Evolutionary conservation across 2,329 filamentous ascomycete genomes (phyloP), one percentile per base, ranked within the genome.

Genomic region (Aspergillus quadricinctus): DNA sequence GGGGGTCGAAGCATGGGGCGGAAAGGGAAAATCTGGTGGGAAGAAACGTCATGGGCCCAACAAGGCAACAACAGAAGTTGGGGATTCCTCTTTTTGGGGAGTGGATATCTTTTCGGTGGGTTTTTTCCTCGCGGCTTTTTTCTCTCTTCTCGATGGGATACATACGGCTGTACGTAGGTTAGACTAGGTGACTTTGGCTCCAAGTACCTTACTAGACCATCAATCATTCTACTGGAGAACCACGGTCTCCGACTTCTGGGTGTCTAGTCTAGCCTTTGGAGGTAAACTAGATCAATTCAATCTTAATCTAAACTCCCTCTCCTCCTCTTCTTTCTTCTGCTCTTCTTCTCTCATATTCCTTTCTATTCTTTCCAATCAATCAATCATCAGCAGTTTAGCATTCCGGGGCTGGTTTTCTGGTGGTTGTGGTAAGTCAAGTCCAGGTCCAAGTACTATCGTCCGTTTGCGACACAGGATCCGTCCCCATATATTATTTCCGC

Each of bases 21-120:
- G 49, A 25, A 31, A 19, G 10, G 11, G 6, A 48, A 52, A 54
- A 59, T 57, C 40, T 54, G 51, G 60, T 59, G 59, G 61, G 61
- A 61, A 56, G 48, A 54, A 46, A 53, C 53, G 52, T 53, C 56
- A 64, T 66, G 63, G 60, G 64, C 65, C 63, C 65, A 67, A 67
- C 65, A 67, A 66, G 31, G 31, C 31, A 55, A n/a, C n/a, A 49
- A 37, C 52, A 55, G 54, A 55, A 65, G 63, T 66, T 65, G 65
- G 60, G 65, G 62, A 46, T 46, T 19, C 27, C 45, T 43, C 45
- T 37, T 48, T 51, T 48, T 51, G 43, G 43, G 43, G 43, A 46
- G 43, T 46, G 43, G 43, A 46, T 23, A 46, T 14, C 43, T 25
- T 23, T 46, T 46, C 23, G 19, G 19, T 46, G 11, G 11, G 4